Conservation (phyloP, 2,329 filamentous ascomycete species). For the Fusarium chuoi region DNA sequence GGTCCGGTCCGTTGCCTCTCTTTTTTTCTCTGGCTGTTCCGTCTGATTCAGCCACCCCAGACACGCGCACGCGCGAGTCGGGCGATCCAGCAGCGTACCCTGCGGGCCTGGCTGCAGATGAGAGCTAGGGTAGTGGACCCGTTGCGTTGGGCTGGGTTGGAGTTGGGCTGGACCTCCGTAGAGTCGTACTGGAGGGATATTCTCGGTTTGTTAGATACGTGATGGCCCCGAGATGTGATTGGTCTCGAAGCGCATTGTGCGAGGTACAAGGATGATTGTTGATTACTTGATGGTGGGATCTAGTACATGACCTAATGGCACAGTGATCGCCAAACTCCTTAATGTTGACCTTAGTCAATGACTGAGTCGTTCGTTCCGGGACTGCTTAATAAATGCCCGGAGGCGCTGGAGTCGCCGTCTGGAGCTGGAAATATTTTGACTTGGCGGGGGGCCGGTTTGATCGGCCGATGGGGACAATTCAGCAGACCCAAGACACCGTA, state of each 20-base stretch:
- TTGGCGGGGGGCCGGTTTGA: conserved; percentile 38
- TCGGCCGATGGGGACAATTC: conserved; percentile 37
- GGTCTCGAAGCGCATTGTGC: conserved; percentile 3
- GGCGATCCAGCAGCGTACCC: conserved; percentile 31
- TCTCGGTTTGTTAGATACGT: conserved; percentile 17
- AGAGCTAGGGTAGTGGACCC: conserved; percentile 31
- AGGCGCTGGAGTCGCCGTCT: conserved; percentile 26
- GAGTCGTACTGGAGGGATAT: neutral
- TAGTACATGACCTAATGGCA: neutral
- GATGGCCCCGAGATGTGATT: conserved; percentile 18
- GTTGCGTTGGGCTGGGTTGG: conserved; percentile 32
- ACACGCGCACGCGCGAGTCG: conserved; percentile 34
- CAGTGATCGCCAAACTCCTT: conserved; percentile 4
- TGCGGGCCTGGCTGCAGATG: conserved; percentile 25
- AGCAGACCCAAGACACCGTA: neutral
- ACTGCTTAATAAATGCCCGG: neutral
- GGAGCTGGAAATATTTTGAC: conserved; percentile 29
- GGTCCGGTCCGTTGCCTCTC: conserved; percentile 24
- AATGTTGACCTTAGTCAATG: neutral
- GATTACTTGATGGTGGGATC: conserved; percentile 1
- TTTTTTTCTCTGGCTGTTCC: conserved; percentile 17
- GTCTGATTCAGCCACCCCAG: conserved; percentile 42
- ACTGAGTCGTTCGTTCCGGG: conserved; percentile 17
- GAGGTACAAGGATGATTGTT: neutral
- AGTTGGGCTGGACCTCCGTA: conserved; percentile 18